Conservation (phyloP, 345 rosid species). For the Ceriops tagal region DNA sequence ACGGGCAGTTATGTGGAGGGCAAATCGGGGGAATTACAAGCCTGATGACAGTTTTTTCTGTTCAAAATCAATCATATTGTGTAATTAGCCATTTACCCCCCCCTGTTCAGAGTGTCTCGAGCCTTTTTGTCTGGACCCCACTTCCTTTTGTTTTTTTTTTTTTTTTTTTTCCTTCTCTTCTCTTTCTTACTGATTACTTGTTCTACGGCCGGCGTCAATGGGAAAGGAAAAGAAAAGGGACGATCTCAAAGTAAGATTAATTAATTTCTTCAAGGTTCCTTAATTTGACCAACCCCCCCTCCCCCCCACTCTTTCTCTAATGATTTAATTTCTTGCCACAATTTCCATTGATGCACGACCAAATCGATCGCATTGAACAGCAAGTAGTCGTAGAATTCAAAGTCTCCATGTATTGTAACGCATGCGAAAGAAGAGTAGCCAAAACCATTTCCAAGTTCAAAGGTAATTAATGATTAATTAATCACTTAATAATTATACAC, state of each 20-base stretch:
- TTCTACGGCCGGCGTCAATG: slow-evolving; percentile 18
- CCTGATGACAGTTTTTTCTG: no score
- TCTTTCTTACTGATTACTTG: no score
- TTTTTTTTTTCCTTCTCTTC: no score
- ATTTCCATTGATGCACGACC: no score
- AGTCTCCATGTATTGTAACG: slow-evolving; percentile 74
- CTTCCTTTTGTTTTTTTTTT: no score
- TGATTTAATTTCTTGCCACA: neutral
- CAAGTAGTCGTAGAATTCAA: slow-evolving; percentile 43
- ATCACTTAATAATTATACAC: neutral
- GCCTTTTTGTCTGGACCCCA: no score
- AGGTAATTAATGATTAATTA: slow-evolving; percentile 33
- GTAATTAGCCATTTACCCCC: no score
- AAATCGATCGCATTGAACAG: slow-evolving; percentile 18
- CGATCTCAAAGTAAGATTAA: slow-evolving; percentile 33
- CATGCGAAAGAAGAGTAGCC: slow-evolving; percentile 67
- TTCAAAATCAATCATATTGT: no score
- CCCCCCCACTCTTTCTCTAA: neutral
- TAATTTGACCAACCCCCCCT: neutral
- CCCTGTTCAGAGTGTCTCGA: no score
- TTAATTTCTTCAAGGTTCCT: neutral
- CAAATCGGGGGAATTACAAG: no score
- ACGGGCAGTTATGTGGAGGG: no score
- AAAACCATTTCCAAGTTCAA: slow-evolving; percentile 52
- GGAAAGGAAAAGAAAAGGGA: slow-evolving; percentile 26